phyloP scores from a whole-genome alignment of 1,139 yeast genomes.

The Geotrichum bryndzae region DNA sequence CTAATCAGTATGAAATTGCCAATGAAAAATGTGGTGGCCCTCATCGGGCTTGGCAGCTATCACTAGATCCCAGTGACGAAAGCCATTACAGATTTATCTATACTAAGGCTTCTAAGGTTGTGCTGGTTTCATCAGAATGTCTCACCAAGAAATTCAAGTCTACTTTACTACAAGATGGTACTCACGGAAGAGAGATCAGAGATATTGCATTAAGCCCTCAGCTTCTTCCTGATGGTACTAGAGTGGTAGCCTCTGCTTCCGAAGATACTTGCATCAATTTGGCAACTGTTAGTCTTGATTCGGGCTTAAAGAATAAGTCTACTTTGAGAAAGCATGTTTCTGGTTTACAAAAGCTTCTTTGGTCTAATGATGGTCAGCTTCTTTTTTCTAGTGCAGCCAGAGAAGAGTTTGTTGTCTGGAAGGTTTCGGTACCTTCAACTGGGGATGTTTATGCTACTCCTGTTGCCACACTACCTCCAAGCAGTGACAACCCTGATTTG shows the following conservation, averaged over 20 bases:
- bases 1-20: constrained; percentile 62
- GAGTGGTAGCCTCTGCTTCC: constrained; percentile 61
- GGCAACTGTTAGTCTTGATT: constrained; percentile 42
- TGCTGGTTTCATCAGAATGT: constrained; percentile 10
- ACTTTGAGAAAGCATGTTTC: constrained; percentile 77
- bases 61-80: constrained; percentile 23
- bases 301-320: constrained; percentile 47
- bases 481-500: constrained; percentile 63
- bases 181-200: constrained; percentile 80
- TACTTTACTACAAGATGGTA: constrained; percentile 47
- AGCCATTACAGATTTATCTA: constrained; percentile 41
- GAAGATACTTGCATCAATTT: constrained; percentile 80
- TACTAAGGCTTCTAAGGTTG: constrained; percentile 44
- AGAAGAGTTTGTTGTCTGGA: constrained; percentile 85
- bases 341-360: constrained; percentile 72
- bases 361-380: constrained; percentile 46
- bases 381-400: constrained; percentile 76
- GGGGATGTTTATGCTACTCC: constrained; percentile 25
- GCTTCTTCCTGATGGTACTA: constrained; percentile 20
- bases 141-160: constrained; percentile 26
- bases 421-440: constrained; percentile 32
- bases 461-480: constrained; percentile 32
- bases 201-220: constrained; percentile 31
- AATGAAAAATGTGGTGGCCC: constrained; percentile 86
- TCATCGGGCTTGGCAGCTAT: constrained; percentile 73